Base-by-base conservation (phyloP, 306 rosid species). In the Urtica urens region DNA sequence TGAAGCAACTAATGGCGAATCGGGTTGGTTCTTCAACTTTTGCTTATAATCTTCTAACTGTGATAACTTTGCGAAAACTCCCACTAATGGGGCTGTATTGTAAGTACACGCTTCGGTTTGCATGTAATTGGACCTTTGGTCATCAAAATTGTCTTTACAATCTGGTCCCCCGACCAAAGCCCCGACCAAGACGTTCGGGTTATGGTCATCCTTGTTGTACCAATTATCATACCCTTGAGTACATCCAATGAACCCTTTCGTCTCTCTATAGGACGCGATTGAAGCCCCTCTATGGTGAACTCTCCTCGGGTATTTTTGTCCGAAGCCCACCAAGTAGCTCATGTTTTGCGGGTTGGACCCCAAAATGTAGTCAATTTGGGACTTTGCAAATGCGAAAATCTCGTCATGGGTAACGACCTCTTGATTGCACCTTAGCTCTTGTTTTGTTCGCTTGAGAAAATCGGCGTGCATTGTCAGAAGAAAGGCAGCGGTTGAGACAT, bases 41-140 rank as follows among this genome's bases (percentile, higher is more conserved):
- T 63, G 67, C 58, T 55, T 67, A 22, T 63, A 65, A 56, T 59
- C 71, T 67, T 66, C 69, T 26, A 55, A 25, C 14, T 81, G 70
- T 46, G 70, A 58, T 17, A 85, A 62, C 60, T 79, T 90, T 0
- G 96, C 94, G 64, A 92, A 92, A 69, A 86, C 72, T 24, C 78
- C 93, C 21, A 92, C 83, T 43, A 92, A 75, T 6, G 99, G 96
- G 3, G 99, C 93, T 58, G 93, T 86, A 28, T 92, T 92, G 15
- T 92, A 92, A 3, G 99, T 92, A 58, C 99, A 92, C 7, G 99
- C 99, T 70, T 92, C 99, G 3, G 99, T 92, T 48, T 92, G 99
- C 96, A 82, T 67, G n/a, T 53, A 92, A 49, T 92, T 92, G 40
- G 54, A 46, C 59, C 99, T 85, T 31, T 51, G 45, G 53, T 92